phyloP scores from a whole-genome alignment of 176 grass and related monocot genomes.

The Puccinellia tenuiflora region DNA sequence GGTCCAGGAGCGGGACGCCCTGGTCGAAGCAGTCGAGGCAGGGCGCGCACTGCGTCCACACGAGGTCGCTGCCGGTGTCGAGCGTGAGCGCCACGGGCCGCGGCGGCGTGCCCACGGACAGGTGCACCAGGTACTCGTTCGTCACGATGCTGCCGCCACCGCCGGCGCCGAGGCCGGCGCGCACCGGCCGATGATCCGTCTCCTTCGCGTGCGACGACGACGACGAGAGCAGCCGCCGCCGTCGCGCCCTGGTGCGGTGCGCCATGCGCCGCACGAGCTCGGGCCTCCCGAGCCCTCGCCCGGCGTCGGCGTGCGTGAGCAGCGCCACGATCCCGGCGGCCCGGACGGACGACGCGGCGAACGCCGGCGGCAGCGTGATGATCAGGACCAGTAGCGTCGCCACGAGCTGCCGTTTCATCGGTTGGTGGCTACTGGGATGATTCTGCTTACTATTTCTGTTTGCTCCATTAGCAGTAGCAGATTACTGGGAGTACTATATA shows the following conservation, averaged over 20 bases:
- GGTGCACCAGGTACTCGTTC: constrained; percentile 62
- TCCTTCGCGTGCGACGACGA: neutral
- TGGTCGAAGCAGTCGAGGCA: constrained; percentile 61
- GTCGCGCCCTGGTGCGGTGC: constrained; percentile 19
- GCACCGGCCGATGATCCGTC: neutral
- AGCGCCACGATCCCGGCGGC: constrained; percentile 21
- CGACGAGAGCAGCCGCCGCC: neutral
- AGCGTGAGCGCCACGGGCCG: constrained; percentile 50
- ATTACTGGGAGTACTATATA: neutral
- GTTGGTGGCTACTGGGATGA: neutral
- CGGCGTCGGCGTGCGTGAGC: constrained; percentile 54
- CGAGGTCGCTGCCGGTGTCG: constrained; percentile 87
- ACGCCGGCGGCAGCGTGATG: constrained; percentile 38
- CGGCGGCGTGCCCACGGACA: constrained; percentile 59
- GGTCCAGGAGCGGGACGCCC: constrained; percentile 42
- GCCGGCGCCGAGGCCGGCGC: neutral
- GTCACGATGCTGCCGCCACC: constrained; percentile 30
- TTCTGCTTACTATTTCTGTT: constrained; percentile 4
- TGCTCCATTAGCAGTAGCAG: neutral
- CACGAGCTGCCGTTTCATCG: constrained; percentile 31
- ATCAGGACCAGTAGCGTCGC: constrained; percentile 31
- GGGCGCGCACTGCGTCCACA: constrained; percentile 82
- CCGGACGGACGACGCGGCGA: neutral
- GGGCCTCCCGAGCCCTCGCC: constrained; percentile 20
- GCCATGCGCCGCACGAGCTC: constrained; percentile 53